Evolutionary conservation across 805 yeast genomes (phyloP).

Genomic region (Tetrapisispora iriomotensis): DNA sequence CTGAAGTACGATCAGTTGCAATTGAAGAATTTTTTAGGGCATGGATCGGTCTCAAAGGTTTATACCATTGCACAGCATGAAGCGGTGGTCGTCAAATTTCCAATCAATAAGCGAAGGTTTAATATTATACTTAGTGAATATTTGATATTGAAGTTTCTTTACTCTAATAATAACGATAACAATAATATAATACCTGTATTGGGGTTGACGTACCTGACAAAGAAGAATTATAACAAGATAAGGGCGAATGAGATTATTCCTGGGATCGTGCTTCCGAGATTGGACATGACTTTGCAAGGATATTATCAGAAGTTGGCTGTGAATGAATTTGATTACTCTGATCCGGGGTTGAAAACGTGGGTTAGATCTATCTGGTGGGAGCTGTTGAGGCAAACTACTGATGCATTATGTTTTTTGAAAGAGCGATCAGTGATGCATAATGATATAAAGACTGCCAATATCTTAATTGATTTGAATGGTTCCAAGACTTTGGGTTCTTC

Average conservation of each 20-base stretch:
- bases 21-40: constrained; percentile 5
- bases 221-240: constrained; percentile 4
- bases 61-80: constrained; percentile 2
- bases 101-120: constrained; percentile 8
- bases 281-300: constrained; percentile 7
- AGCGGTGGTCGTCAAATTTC: constrained; percentile 10
- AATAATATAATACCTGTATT: background rate
- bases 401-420: constrained; percentile 8
- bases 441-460: constrained; percentile 18
- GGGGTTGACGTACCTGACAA: constrained; percentile 6
- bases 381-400: constrained; percentile 5
- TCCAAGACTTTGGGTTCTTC: too few relatives aligned
- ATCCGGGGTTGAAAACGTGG: too few relatives aligned
- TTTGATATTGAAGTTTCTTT: constrained; percentile 5
- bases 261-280: constrained; percentile 9
- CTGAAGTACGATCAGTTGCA: background rate
- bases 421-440: constrained; percentile 10
- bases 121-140: constrained; percentile 10
- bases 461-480: constrained; percentile 5
- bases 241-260: constrained; percentile 8
- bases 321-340: background rate
- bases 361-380: constrained; percentile 11
- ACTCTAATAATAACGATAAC: background rate
- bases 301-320: constrained; percentile 3
- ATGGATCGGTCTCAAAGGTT: constrained; percentile 11